A percentile compares a stretch with the other conserved stretches of the same genome.
phyloP scores from a whole-genome alignment of 345 rosid species.

The Physaria fendleri region DNA sequence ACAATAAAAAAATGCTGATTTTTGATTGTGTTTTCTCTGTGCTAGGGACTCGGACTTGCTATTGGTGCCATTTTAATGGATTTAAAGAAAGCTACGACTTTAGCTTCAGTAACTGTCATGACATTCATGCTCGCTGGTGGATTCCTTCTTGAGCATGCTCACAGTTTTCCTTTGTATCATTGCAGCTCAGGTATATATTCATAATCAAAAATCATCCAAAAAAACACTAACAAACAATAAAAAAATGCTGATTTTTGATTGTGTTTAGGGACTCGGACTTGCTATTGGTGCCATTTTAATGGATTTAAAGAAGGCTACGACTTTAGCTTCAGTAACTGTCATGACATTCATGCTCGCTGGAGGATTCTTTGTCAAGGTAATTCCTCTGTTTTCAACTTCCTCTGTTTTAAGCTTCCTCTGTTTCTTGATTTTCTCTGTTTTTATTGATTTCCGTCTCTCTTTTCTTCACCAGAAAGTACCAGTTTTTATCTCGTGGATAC shows the following conservation, averaged over 20 bases:
- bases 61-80: conserved; percentile 95
- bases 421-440: background rate
- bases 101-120: conserved; percentile 96
- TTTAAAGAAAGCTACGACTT: conserved; percentile 82
- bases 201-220: background rate
- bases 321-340: conserved; percentile 89
- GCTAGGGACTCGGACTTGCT: conserved; percentile 94
- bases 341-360: conserved; percentile 99
- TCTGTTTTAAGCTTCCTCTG: background rate
- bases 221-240: background rate
- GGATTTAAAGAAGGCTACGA: conserved; percentile 93
- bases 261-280: conserved; percentile 77
- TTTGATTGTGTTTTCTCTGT: conserved; percentile 1
- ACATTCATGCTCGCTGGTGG: conserved; percentile 95
- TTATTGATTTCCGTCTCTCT: background rate
- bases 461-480: conserved; percentile 72
- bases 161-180: conserved; percentile 78
- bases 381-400: conserved; percentile 1
- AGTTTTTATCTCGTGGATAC: conserved; percentile 78
- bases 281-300: conserved; percentile 90
- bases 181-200: conserved; percentile 79
- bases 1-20: background rate
- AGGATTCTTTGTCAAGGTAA: conserved; percentile 81
- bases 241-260: background rate
- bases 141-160: conserved; percentile 71